phyloP scores from a whole-genome alignment of 441 rosid genomes.

The Arabidopsis hybrid region DNA sequence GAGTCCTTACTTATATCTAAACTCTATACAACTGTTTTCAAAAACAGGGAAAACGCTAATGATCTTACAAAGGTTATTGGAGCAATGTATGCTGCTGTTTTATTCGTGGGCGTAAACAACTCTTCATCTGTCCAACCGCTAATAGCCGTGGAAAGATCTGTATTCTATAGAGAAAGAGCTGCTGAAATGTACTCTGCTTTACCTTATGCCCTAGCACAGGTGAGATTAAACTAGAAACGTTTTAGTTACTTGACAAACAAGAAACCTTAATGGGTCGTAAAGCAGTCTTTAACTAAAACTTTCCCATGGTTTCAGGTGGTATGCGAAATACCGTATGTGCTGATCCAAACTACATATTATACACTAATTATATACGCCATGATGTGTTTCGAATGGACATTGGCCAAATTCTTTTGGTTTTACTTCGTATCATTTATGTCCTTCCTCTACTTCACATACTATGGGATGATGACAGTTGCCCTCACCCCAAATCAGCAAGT shows the following conservation, averaged over 20 bases:
- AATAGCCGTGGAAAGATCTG: slow-evolving; percentile 81
- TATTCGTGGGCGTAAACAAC: slow-evolving; percentile 80
- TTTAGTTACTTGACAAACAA: slow-evolving; percentile 1
- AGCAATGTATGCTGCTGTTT: slow-evolving; percentile 82
- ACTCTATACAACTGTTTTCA: background rate
- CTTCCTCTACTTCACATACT: slow-evolving; percentile 96
- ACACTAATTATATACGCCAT: slow-evolving; percentile 79
- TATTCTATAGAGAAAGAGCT: slow-evolving; percentile 90
- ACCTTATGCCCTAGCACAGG: slow-evolving; percentile 95
- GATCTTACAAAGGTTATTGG: slow-evolving; percentile 84
- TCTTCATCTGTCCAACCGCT: slow-evolving; percentile 86
- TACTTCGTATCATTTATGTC: slow-evolving; percentile 80
- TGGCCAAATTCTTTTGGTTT: slow-evolving; percentile 88
- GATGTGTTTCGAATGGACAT: slow-evolving; percentile 88
- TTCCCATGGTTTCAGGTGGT: slow-evolving; percentile 62
- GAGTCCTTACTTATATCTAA: slow-evolving; percentile 3
- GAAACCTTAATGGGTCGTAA: background rate
- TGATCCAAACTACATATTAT: slow-evolving; percentile 73
- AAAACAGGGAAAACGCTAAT: slow-evolving; percentile 52
- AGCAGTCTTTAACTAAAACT: background rate
- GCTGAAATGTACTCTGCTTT: slow-evolving; percentile 96
- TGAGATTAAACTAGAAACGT: slow-evolving; percentile 29
- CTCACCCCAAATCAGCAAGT: slow-evolving; percentile 93
- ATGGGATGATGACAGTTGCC: slow-evolving; percentile 96
- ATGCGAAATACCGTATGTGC: slow-evolving; percentile 78